phyloP scores from a whole-genome alignment of 2,329 filamentous ascomycete genomes.

The Botryotinia calthae region DNA sequence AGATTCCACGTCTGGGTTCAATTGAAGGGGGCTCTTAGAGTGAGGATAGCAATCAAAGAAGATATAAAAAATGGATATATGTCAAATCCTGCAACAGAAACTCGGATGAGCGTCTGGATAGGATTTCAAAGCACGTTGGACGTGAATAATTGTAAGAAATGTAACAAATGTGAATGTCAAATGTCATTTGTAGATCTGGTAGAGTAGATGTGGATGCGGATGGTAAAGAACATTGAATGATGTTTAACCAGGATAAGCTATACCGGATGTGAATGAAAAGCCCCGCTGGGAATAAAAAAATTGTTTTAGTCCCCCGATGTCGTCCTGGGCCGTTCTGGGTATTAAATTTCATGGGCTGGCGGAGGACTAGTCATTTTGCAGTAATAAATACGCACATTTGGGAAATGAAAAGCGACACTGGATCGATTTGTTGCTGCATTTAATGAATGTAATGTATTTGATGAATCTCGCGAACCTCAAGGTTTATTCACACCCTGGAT shows the following conservation, averaged over 20 bases:
- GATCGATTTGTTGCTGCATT: background rate
- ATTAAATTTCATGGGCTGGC: background rate
- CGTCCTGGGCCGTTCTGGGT: background rate
- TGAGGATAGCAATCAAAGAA: background rate
- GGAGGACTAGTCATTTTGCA: background rate
- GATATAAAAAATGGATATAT: background rate
- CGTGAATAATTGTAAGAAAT: background rate
- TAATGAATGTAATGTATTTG: no score
- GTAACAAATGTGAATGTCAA: background rate
- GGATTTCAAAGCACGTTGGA: background rate
- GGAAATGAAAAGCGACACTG: background rate
- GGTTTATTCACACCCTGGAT: background rate
- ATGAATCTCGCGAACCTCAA: background rate
- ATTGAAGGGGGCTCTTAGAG: background rate
- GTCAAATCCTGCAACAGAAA: background rate
- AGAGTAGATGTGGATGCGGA: background rate
- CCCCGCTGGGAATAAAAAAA: background rate
- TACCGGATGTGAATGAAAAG: background rate
- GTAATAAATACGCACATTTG: background rate
- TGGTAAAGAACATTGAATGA: background rate
- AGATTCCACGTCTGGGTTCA: background rate
- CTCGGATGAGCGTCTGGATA: background rate
- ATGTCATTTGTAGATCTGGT: background rate
- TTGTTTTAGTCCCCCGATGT: background rate
- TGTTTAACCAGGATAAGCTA: slow-evolving; percentile 12